A percentile compares a stretch with the other conserved stretches of the same genome.
These are phyloP conservation scores for Podila clonocystis DNA, from an alignment of 192 early-diverging fungal genomes.

Conservation along the genomic window DNA sequence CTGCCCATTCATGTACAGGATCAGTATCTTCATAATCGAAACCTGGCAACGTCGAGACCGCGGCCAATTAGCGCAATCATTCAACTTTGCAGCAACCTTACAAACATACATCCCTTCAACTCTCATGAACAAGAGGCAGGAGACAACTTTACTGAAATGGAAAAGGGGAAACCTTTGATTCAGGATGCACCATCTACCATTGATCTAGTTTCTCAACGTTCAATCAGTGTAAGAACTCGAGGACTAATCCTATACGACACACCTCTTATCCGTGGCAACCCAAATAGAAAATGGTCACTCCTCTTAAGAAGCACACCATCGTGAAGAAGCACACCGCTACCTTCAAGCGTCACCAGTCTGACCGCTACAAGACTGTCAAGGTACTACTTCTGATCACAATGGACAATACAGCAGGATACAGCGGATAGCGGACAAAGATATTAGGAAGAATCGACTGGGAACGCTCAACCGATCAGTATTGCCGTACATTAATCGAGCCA, in stretches of 20 bases:
- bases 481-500: no score
- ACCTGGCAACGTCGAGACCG: no score
- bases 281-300: constrained; percentile 87
- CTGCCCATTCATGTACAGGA: no score
- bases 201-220: not conserved
- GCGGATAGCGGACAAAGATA: not conserved
- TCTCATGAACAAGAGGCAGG: not conserved
- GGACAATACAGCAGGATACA: no score
- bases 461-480: not conserved
- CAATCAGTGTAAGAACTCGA: not conserved
- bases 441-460: not conserved
- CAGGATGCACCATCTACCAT: not conserved
- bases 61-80: no score
- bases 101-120: not conserved
- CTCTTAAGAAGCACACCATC: constrained; percentile 93
- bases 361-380: constrained; percentile 96
- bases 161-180: no score
- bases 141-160: not conserved
- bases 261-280: not conserved
- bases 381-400: constrained; percentile 58
- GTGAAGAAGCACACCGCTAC: constrained; percentile 99
- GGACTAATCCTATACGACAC: no score
- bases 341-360: constrained; percentile 98
- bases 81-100: no score
- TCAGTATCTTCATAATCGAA: no score